Base-by-base conservation (phyloP, 805 yeast species). In the Pichia manshurica region DNA sequence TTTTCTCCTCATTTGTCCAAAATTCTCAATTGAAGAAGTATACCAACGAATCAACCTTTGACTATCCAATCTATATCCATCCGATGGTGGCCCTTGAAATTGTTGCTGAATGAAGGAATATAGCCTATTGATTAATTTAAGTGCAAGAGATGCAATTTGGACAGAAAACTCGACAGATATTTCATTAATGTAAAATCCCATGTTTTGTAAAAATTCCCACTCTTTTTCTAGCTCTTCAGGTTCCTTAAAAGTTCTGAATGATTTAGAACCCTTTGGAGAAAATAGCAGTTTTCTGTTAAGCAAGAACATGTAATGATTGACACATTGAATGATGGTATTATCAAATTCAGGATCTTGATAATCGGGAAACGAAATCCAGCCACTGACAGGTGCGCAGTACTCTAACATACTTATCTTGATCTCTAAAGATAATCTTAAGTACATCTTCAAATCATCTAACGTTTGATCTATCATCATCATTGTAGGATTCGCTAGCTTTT, bases 381-480 rank as follows among this genome's bases (percentile, higher is more conserved):
- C 82, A 38, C 72, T 77, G 40, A 73, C 76, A 0, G 85, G 78
- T 32, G 66, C 75, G 54, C 79, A 73, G 56, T 80, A 83, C 42
- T 77, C 82, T 23, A 73, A 66, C 41, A 84, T 75, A 0, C 87
- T 79, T 48, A 77, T 78, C 60, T 88, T 82, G 44, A 89, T 78
- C 53, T 80, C 84, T 16, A 87, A 72, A 0, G 96, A 90, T 31
- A 89, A 69, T 42, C 78, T 75, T 48, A 91, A 77, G 61, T 87
- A 88, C 2, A 82, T 75, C 55, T 82, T 82, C 61, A 91, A 84
- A 62, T 88, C 96, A 40, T 80, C 89, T 51, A 91, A 77, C 76
- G 88, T 84, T 66, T 91, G 96, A 64, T 93, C 99, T 56, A 93
- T 87, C 82, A 88, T 87, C 89, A 88, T 85, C 81, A 90, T 79